Evolutionary conservation across 2,329 filamentous ascomycete species (phyloP).

Genomic region (Colletotrichum sansevieriae): DNA sequence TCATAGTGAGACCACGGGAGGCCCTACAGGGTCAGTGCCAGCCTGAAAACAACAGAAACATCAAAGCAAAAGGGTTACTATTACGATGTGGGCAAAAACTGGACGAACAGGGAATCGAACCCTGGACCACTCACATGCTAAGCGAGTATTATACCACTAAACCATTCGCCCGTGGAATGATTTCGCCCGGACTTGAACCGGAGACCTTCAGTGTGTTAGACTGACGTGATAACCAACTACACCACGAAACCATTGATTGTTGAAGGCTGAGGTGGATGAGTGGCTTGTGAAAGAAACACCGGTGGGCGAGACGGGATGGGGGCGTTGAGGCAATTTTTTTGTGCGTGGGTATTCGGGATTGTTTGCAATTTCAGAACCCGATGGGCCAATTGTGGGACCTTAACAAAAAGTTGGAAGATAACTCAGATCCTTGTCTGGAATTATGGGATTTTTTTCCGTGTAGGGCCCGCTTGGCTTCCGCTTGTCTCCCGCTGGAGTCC

Average conservation of each 20-base stretch:
- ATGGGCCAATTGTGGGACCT: neutral
- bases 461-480: no score
- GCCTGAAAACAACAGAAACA: no score
- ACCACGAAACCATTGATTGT: slow-evolving; percentile 44
- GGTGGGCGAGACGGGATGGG: neutral
- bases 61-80: no score
- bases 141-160: slow-evolving; percentile 42
- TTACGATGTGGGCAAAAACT: no score
- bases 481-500: neutral
- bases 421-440: slow-evolving; percentile 13
- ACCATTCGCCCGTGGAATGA: slow-evolving; percentile 32
- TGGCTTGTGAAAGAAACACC: neutral
- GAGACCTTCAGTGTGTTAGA: slow-evolving; percentile 53
- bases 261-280: neutral
- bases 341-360: neutral
- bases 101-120: no score
- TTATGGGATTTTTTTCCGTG: neutral
- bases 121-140: slow-evolving; percentile 23
- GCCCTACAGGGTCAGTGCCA: no score
- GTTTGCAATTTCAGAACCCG: neutral
- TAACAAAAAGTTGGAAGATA: neutral
- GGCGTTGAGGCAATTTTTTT: neutral
- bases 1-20: no score
- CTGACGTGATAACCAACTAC: slow-evolving; percentile 64
- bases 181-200: slow-evolving; percentile 42